phyloP scores from a whole-genome alignment of 2,329 filamentous ascomycete species.

The Phoma sp. region DNA sequence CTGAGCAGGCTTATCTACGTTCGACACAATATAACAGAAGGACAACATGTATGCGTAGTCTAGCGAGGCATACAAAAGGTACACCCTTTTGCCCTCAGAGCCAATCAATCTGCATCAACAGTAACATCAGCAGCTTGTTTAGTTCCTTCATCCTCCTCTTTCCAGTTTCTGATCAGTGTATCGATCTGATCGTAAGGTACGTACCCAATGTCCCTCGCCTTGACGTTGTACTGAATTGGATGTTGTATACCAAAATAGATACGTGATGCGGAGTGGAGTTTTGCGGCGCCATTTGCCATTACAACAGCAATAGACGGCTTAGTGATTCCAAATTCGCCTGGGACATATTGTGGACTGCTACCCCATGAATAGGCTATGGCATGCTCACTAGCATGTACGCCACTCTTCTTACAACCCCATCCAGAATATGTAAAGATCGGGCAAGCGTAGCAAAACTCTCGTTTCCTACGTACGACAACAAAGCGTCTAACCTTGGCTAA shows the following conservation, averaged over 20 bases:
- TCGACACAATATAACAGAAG: too few species aligned
- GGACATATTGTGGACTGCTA: background rate
- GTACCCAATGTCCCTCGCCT: conserved; percentile 48
- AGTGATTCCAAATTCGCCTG: background rate
- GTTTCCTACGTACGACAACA: background rate
- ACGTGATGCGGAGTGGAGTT: conserved; percentile 26
- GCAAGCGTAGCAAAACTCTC: background rate
- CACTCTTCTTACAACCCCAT: background rate
- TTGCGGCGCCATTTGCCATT: background rate
- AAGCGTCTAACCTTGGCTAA: background rate
- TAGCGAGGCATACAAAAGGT: too few species aligned
- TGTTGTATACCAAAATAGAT: conserved; percentile 44
- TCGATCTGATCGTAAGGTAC: conserved; percentile 29
- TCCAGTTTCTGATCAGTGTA: background rate
- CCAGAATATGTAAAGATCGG: background rate
- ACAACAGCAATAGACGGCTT: background rate
- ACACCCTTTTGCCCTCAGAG: too few species aligned
- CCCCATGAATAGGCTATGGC: background rate
- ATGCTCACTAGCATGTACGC: background rate
- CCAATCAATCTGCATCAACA: background rate
- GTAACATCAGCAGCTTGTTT: background rate
- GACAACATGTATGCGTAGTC: too few species aligned
- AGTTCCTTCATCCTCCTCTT: background rate
- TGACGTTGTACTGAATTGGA: conserved; percentile 53
- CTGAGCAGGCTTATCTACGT: too few species aligned